Percentiles rank a stretch among this genome's conserved stretches.
phyloP scores from a whole-genome alignment of 768 basidiomycete genomes.

The Amanita exitialis region DNA sequence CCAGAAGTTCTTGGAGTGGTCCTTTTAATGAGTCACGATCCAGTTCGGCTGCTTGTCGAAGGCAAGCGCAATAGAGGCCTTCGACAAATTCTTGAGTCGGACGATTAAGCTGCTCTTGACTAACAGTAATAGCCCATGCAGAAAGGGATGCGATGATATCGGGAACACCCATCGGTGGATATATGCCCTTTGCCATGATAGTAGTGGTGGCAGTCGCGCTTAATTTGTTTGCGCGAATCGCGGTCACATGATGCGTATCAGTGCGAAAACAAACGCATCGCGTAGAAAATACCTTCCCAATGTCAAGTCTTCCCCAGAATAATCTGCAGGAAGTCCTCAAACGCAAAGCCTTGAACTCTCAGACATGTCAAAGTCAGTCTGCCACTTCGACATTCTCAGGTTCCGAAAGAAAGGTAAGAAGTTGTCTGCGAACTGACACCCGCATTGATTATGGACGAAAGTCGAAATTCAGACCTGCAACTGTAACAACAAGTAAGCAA shows the following conservation, averaged over 20 bases:
- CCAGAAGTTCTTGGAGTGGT: constrained; percentile 45
- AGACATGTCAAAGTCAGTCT: neutral
- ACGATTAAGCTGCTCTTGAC: constrained; percentile 53
- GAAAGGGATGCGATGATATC: constrained; percentile 59
- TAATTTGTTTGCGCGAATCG: neutral
- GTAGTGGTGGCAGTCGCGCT: neutral
- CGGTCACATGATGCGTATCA: neutral
- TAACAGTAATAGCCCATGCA: constrained; percentile 61
- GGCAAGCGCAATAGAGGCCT: constrained; percentile 57
- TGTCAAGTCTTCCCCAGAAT: constrained; percentile 20
- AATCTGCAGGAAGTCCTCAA: constrained; percentile 31
- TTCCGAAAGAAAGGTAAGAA: neutral
- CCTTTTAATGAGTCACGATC: constrained; percentile 47
- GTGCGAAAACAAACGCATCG: neutral
- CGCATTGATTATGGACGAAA: constrained; percentile 8
- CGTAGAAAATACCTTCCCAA: neutral
- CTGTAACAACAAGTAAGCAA: constrained; percentile 4
- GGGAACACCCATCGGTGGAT: constrained; percentile 52
- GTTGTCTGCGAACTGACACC: neutral
- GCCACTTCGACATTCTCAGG: neutral
- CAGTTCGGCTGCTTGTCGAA: constrained; percentile 63
- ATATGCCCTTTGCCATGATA: constrained; percentile 37
- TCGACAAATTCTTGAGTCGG: constrained; percentile 68
- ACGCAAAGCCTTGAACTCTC: constrained; percentile 9
- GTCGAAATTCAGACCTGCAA: constrained; percentile 39